phyloP scores from a whole-genome alignment of 768 basidiomycete species.

The Termitomyces sp. region DNA sequence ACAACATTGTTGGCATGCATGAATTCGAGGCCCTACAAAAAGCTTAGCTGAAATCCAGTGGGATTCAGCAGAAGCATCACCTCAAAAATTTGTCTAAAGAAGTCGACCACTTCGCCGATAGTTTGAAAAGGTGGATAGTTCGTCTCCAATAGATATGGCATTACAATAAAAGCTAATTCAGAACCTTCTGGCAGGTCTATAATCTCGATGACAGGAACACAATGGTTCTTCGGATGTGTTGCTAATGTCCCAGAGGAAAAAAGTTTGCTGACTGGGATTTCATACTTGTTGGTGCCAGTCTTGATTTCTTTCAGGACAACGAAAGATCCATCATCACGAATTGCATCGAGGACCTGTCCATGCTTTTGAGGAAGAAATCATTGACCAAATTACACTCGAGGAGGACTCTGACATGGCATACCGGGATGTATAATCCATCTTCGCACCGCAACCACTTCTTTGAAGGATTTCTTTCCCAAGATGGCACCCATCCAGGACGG shows the following conservation, averaged over 20 bases:
- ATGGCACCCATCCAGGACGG: background rate
- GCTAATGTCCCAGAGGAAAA: constrained; percentile 9
- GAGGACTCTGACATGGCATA: background rate
- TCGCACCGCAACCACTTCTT: background rate
- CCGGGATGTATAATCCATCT: background rate
- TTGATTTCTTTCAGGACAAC: constrained; percentile 25
- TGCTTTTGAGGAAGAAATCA: background rate
- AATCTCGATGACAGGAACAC: constrained; percentile 22
- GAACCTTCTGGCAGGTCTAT: constrained; percentile 15
- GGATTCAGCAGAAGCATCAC: background rate
- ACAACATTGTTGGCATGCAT: background rate
- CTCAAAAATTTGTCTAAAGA: background rate
- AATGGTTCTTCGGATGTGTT: constrained; percentile 25
- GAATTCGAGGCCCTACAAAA: background rate
- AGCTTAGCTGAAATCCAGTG: no score
- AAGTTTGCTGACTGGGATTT: constrained; percentile 24
- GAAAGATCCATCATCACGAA: constrained; percentile 22
- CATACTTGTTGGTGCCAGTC: constrained; percentile 14
- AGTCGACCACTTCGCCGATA: background rate
- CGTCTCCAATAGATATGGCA: constrained; percentile 19
- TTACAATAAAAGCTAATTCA: constrained; percentile 17
- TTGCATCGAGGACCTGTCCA: constrained; percentile 21
- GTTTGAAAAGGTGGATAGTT: background rate
- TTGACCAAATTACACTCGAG: background rate
- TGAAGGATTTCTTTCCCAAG: background rate